phyloP scores from a whole-genome alignment of 495 filamentous ascomycete genomes.

The Apiosordaria backusii region DNA sequence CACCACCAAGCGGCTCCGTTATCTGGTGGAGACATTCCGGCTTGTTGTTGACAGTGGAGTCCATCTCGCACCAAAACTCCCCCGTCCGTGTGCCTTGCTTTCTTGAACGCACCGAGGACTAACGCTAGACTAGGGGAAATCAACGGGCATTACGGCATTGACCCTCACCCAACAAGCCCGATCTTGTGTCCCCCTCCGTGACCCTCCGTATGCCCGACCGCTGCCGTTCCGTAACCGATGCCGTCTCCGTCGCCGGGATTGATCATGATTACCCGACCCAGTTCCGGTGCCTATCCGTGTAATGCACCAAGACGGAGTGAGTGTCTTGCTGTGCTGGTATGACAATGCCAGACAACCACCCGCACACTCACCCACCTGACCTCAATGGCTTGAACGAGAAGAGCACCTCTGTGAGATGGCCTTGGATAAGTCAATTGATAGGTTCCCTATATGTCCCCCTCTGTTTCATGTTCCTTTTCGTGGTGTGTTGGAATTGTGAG shows the following conservation, averaged over 20 bases:
- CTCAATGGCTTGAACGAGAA: too few relatives aligned
- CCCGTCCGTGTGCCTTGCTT: neutral
- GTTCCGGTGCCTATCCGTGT: neutral
- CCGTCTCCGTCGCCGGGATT: neutral
- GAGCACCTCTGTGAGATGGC: too few relatives aligned
- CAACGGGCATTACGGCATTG: too few relatives aligned
- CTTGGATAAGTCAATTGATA: neutral
- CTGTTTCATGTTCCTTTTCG: neutral
- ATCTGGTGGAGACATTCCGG: constrained; percentile 6
- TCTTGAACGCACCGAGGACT: neutral
- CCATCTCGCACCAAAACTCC: neutral
- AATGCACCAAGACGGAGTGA: neutral
- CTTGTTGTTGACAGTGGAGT: constrained; percentile 4
- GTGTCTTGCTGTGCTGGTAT: too few relatives aligned
- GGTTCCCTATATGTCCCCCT: neutral
- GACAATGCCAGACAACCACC: too few relatives aligned
- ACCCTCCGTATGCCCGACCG: neutral
- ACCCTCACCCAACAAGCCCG: neutral
- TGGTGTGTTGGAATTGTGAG: neutral
- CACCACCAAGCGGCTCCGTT: neutral
- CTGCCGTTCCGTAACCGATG: neutral
- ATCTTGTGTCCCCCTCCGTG: neutral
- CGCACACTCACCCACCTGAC: too few relatives aligned
- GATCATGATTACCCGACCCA: neutral
- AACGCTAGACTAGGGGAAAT: too few relatives aligned